Conservation (phyloP, 192 early-diverging fungal species). For the Chytriomyces confervae region DNA sequence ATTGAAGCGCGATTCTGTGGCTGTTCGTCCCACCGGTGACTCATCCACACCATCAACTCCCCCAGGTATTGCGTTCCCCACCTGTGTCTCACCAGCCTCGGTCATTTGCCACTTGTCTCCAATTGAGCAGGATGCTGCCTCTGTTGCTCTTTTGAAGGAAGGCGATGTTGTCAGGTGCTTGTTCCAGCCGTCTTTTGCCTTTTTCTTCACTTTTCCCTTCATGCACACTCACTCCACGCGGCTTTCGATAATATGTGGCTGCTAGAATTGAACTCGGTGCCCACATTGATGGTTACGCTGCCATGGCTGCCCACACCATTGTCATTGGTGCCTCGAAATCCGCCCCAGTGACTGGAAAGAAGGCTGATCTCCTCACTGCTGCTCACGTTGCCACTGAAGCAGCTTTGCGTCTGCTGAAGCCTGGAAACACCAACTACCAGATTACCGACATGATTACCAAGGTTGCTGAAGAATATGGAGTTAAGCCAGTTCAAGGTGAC, state of each 20-base stretch:
- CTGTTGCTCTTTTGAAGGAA: conserved; percentile 68
- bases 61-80: conserved; percentile 88
- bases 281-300: conserved; percentile 91
- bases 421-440: conserved; percentile 74
- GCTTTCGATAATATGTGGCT: no score
- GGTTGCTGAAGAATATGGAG: conserved; percentile 79
- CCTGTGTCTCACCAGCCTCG: conserved; percentile 84
- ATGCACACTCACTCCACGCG: conserved; percentile 16
- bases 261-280: conserved; percentile 83
- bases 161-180: conserved; percentile 79
- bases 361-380: conserved; percentile 87
- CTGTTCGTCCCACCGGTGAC: background rate
- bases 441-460: conserved; percentile 83
- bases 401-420: conserved; percentile 82
- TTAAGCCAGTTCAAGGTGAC: conserved; percentile 83
- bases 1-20: background rate
- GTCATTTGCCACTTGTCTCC: conserved; percentile 91
- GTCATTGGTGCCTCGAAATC: conserved; percentile 81
- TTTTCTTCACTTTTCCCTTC: background rate
- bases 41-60: background rate
- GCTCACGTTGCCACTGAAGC: conserved; percentile 86
- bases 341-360: conserved; percentile 73
- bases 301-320: conserved; percentile 84
- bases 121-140: conserved; percentile 73
- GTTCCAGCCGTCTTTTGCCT: background rate